Conservation (phyloP, 2,329 filamentous ascomycete genomes). For the Chalaropsis thielavioides region DNA sequence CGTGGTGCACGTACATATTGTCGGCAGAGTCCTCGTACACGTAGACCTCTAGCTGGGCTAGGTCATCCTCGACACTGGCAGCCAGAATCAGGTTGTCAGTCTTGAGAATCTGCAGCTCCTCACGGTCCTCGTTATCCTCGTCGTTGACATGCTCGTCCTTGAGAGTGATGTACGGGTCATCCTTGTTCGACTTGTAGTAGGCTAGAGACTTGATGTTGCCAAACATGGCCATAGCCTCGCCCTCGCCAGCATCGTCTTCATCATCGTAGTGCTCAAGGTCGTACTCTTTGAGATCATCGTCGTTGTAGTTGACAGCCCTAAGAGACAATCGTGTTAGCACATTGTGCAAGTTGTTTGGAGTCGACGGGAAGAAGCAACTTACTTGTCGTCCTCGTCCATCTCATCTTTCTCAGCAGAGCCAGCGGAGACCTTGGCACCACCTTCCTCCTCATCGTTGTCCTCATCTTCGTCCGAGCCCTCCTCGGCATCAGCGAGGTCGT, state of each 20-base stretch:
- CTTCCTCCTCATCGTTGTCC: slow-evolving; percentile 21
- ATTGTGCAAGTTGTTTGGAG: background rate
- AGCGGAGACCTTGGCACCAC: slow-evolving; percentile 19
- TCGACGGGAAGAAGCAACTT: background rate
- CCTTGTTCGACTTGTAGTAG: slow-evolving; percentile 86
- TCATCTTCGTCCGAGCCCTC: slow-evolving; percentile 22
- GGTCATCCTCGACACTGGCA: slow-evolving; percentile 90
- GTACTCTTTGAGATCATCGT: slow-evolving; percentile 91
- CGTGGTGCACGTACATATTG: slow-evolving; percentile 97
- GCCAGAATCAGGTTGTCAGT: slow-evolving; percentile 88
- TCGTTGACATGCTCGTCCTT: slow-evolving; percentile 52
- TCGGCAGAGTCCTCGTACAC: slow-evolving; percentile 92
- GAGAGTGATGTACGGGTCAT: slow-evolving; percentile 93
- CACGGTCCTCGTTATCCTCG: slow-evolving; percentile 68
- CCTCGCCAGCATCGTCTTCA: slow-evolving; percentile 30
- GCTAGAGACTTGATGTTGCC: slow-evolving; percentile 86
- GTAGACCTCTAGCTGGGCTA: slow-evolving; percentile 91
- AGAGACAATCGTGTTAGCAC: slow-evolving; percentile 18
- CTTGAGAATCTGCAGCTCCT: slow-evolving; percentile 83
- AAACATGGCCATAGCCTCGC: slow-evolving; percentile 77
- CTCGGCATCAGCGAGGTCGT: slow-evolving; percentile 49
- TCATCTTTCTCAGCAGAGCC: slow-evolving; percentile 5
- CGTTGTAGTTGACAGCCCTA: slow-evolving; percentile 37
- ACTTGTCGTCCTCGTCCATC: slow-evolving; percentile 17
- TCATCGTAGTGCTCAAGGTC: slow-evolving; percentile 92